Conservation (phyloP, 352 stramenopile genomes). For the Globisporangium nunn region DNA sequence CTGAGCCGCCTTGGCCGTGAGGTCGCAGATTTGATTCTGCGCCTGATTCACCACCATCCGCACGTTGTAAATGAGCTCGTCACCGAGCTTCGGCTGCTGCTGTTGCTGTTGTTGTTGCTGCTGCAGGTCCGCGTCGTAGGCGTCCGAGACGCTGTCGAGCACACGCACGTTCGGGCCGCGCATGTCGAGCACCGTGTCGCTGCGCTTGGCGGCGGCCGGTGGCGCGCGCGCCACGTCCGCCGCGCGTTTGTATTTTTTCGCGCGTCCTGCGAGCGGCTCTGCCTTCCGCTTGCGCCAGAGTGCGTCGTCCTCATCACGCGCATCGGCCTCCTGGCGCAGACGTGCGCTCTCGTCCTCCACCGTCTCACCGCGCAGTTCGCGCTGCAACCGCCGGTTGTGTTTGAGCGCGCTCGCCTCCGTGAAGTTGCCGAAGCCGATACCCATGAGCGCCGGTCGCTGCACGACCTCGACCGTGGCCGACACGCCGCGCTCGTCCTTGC, state of each 20-base stretch:
- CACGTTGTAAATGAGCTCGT: conserved; percentile 91
- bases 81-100: conserved; percentile 64
- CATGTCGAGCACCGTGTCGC: conserved; percentile 86
- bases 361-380: conserved; percentile 83
- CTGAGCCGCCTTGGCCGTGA: conserved; percentile 60
- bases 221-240: conserved; percentile 40
- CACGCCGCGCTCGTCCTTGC: conserved; percentile 90
- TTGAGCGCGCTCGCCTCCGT: conserved; percentile 90
- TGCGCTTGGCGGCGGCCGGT: conserved; percentile 17
- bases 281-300: conserved; percentile 77
- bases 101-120: conserved; percentile 18
- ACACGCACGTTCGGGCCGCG: conserved; percentile 76
- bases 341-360: conserved; percentile 25
- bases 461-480: conserved; percentile 92
- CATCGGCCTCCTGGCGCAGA: conserved; percentile 19
- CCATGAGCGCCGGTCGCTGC: conserved; percentile 88
- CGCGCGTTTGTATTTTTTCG: conserved; percentile 55
- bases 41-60: conserved; percentile 82
- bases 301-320: conserved; percentile 57
- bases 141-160: conserved; percentile 52
- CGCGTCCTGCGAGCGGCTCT: neutral
- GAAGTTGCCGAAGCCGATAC: conserved; percentile 92
- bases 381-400: conserved; percentile 89
- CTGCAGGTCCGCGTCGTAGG: conserved; percentile 45
- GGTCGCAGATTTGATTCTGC: conserved; percentile 68